Evolutionary conservation across 306 rosid genomes (phyloP).

Genomic region (Myrica gale): DNA sequence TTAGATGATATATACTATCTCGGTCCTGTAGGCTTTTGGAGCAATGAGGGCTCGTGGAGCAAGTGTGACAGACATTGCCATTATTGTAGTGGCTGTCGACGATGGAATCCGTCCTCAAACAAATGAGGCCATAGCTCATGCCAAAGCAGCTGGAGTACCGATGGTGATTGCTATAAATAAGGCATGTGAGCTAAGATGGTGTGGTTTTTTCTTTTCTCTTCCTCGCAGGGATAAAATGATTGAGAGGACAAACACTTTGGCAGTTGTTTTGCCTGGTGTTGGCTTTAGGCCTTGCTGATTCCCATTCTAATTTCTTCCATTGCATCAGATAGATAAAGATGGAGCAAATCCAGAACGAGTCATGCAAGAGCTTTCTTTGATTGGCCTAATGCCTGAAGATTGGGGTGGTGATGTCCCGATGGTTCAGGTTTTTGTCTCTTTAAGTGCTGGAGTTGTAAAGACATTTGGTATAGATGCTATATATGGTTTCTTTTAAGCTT

Average conservation of each 20-base stretch:
- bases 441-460: slow-evolving; percentile 16
- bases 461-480: slow-evolving; percentile 25
- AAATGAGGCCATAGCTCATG: slow-evolving; percentile 97
- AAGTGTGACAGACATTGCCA: slow-evolving; percentile 92
- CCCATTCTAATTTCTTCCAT: slow-evolving; percentile 17
- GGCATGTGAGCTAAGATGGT: slow-evolving; percentile 47
- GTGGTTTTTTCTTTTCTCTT: background rate
- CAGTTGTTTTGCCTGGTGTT: slow-evolving; percentile 23
- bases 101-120: slow-evolving; percentile 99
- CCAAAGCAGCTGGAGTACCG: slow-evolving; percentile 97
- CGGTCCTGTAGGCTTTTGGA: slow-evolving; percentile 85
- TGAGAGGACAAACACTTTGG: slow-evolving; percentile 13
- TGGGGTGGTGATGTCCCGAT: slow-evolving; percentile 97
- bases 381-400: slow-evolving; percentile 95
- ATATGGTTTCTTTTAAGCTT: slow-evolving; percentile 24
- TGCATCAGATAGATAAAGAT: slow-evolving; percentile 83
- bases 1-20: slow-evolving; percentile 32
- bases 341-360: slow-evolving; percentile 96
- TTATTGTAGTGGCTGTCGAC: slow-evolving; percentile 96
- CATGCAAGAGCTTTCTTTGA: slow-evolving; percentile 93
- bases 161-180: slow-evolving; percentile 87
- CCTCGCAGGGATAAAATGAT: slow-evolving; percentile 8
- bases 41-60: slow-evolving; percentile 99
- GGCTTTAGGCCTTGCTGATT: slow-evolving; percentile 26
- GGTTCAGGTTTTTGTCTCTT: slow-evolving; percentile 75